phyloP scores from a whole-genome alignment of 75 land plant species.

The Isoetes taiwanensis region DNA sequence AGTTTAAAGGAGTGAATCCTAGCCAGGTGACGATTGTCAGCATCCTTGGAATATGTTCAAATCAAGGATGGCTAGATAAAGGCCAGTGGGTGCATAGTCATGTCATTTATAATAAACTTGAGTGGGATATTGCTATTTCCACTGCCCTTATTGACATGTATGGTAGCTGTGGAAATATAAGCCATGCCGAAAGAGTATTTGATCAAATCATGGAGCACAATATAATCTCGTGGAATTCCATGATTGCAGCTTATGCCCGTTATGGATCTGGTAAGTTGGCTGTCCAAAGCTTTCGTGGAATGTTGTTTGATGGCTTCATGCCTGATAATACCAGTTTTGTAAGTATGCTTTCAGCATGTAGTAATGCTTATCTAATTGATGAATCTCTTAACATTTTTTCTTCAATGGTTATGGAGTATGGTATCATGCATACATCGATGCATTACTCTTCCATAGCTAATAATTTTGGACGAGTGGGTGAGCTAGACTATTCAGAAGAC shows the following conservation, averaged over 20 bases:
- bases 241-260: slow-evolving; percentile 22
- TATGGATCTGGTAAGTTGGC: slow-evolving; percentile 16
- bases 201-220: slow-evolving; percentile 20
- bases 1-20: background rate
- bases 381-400: too few relatives aligned
- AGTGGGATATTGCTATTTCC: slow-evolving; percentile 5
- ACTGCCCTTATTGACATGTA: slow-evolving; percentile 28
- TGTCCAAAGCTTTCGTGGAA: slow-evolving; percentile 12
- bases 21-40: slow-evolving; percentile 8
- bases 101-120: too few relatives aligned
- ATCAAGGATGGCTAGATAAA: too few relatives aligned
- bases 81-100: too few relatives aligned
- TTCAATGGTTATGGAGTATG: too few relatives aligned
- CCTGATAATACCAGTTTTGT: slow-evolving; percentile 9
- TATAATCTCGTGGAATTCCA: slow-evolving; percentile 29
- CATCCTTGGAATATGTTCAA: slow-evolving; percentile 16
- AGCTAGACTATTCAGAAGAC: too few relatives aligned
- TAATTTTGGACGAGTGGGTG: too few relatives aligned
- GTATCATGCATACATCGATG: too few relatives aligned
- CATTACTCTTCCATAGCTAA: too few relatives aligned
- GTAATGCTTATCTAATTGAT: too few relatives aligned
- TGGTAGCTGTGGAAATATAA: slow-evolving; percentile 2
- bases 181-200: slow-evolving; percentile 19
- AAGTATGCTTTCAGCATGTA: slow-evolving; percentile 17
- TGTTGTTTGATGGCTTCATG: slow-evolving; percentile 9